These are phyloP conservation scores for Solanum sejunctum DNA, from an alignment of 257 asterid genomes.

Conservation along the genomic window DNA sequence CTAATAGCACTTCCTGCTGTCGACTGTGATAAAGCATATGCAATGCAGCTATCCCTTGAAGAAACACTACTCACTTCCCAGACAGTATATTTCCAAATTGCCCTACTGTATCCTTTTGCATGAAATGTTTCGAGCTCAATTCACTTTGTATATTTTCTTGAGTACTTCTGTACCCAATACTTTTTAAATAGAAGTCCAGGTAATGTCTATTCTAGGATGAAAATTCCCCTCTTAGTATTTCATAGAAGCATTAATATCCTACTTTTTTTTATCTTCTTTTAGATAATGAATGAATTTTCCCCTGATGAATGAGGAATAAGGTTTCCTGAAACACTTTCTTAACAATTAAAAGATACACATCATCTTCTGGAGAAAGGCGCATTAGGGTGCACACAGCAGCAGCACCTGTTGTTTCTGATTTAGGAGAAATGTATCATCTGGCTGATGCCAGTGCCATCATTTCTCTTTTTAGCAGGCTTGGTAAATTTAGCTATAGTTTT, in stretches of 20 bases:
- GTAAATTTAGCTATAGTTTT: conserved; percentile 22
- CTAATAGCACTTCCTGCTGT: conserved; percentile 94
- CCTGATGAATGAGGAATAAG: background rate
- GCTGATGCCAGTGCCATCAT: conserved; percentile 88
- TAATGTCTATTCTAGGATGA: background rate
- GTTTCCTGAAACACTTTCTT: conserved; percentile 21
- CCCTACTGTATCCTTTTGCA: conserved; percentile 77
- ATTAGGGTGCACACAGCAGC: conserved; percentile 97
- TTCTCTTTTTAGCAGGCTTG: conserved; percentile 83
- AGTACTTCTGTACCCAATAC: background rate
- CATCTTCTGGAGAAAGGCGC: conserved; percentile 97
- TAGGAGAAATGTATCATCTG: conserved; percentile 89
- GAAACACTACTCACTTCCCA: conserved; percentile 79
- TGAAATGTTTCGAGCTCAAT: background rate
- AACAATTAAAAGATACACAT: conserved; percentile 71
- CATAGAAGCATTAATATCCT: background rate
- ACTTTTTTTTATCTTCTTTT: background rate
- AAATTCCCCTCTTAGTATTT: background rate
- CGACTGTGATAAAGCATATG: conserved; percentile 98
- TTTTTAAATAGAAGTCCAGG: background rate
- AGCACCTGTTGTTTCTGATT: conserved; percentile 90
- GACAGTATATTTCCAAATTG: conserved; percentile 89
- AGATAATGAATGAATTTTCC: background rate
- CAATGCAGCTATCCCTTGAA: conserved; percentile 85
- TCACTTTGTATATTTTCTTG: background rate